Evolutionary conservation across 345 rosid genomes (phyloP), one percentile per base, ranked within the genome.

Genomic region (Aquilaria malaccensis): DNA sequence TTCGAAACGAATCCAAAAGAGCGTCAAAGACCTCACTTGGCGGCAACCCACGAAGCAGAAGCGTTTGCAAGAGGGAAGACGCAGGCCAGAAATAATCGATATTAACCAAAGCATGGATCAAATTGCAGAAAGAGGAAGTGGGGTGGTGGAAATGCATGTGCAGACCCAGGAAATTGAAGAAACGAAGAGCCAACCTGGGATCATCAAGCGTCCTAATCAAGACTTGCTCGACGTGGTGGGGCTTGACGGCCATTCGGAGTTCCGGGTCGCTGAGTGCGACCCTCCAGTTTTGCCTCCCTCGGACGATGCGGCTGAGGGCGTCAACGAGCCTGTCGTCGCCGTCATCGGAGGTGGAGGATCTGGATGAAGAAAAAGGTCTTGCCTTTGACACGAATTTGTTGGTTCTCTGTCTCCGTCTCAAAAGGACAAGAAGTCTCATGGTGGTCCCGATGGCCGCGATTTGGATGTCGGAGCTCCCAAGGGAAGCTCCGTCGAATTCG

Each of bases 81-180:
- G 99, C 99, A 33, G 99, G 96, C 96, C 99, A 94, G 50, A 72
- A 82, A 60, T 79, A 75, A 59, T 74, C 70, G 56, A 61, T 68
- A 59, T 75, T 73, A 31, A 77, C 89, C 56, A 94, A 67, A 47
- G 89, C 79, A 30, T 87, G 97, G 47, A 94, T 75, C 64, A 94
- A 74, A 15, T 87, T 79, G 65, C 97, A 94, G 72, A 85, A 90
- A 52, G 99, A 86, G 59, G 75, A 58, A 11, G 83, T 56, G 0
- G 99, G 86, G 61, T 93, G 99, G 72, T 72, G 58, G 71, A 87
- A 84, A 61, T 72, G 74, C 51, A 64, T 72, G 72, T 94, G 99
- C 76, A 94, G 65, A 15, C 99, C 99, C 9, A 94, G 76, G 72
- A 87, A 94, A 69, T 94, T 90, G 76, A 94, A 94, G 74, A 90